A percentile compares a stretch with the other conserved stretches of the same genome.
Evolutionary conservation across 2,329 filamentous ascomycete genomes (phyloP).

Genomic region (Gnomoniopsis sp.): DNA sequence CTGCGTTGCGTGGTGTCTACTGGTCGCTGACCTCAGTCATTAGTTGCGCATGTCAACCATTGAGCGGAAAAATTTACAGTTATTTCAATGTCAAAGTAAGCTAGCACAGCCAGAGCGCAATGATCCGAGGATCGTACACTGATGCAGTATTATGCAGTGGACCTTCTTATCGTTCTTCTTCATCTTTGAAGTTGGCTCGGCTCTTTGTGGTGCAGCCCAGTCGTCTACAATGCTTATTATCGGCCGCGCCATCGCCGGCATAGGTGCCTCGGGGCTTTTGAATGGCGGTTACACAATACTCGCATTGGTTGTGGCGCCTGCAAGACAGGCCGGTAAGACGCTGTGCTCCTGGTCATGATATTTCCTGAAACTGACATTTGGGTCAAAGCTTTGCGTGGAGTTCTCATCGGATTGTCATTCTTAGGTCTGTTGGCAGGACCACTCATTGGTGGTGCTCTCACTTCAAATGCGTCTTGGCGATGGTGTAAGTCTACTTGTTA

Average conservation of each 20-base stretch:
- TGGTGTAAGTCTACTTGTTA: no score
- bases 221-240: conserved; percentile 10
- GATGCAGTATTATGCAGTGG: not conserved
- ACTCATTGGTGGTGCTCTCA: conserved; percentile 41
- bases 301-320: no score
- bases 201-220: conserved; percentile 5
- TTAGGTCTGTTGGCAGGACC: conserved; percentile 47
- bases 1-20: no score
- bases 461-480: conserved; percentile 38
- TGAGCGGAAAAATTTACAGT: conserved; percentile 14
- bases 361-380: conserved; percentile 1
- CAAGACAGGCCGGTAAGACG: no score
- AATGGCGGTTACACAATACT: not conserved
- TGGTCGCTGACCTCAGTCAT: no score
- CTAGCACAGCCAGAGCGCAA: not conserved
- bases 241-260: conserved; percentile 5
- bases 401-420: conserved; percentile 23
- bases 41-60: not conserved
- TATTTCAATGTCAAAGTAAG: conserved; percentile 11
- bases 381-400: not conserved
- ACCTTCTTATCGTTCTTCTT: conserved; percentile 1
- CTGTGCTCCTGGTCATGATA: not conserved
- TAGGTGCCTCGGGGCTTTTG: conserved; percentile 1
- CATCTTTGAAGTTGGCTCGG: conserved; percentile 10
- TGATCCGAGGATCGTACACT: not conserved